Base-by-base conservation (phyloP, 2,329 filamentous ascomycete genomes). In the Talaromyces sp. region DNA sequence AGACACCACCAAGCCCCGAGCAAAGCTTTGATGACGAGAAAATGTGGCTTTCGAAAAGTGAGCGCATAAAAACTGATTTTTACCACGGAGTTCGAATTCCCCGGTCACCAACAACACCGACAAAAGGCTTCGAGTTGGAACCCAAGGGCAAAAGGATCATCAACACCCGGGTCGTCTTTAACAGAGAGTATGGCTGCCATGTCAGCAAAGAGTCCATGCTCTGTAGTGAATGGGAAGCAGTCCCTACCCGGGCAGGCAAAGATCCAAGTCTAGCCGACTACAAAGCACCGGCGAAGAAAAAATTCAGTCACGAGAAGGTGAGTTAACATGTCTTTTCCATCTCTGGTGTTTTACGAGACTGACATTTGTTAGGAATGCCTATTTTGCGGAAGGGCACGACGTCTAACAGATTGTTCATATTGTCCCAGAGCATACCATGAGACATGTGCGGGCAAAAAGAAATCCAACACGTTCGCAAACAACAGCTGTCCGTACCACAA, bases 401-500 rank as follows among this genome's bases (percentile, higher is more conserved):
- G 59, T 0, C 43, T 63, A 0, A 59, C 54, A 21, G 2, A 58
- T 3, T 69, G 65, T 59, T 68, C 50, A 2, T 71, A 75, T 4
- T 87, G 84, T 62, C 84, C 84, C 2, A 76, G 83, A 2, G 70
- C 76, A 0, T 86, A 83, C 61, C 84, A 87, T 63, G 69, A 68
- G 29, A 67, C 74, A 2, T 87, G 84, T 61, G 70, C 14, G 7
- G 51, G 7, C 24, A 1, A 69, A 75, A 3, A 64, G 67, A 1
- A n/a, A 3, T 3, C 21, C 6, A 54, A n/a, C 17, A 14, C 12
- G 2, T 29, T 61, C 2, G 68, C 74, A 0, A 76, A 74, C 52
- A 71, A 79, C 63, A 76, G 76, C 62, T 87, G 84, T 61, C 72
- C 82, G 0, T 82, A 85, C 51, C 84, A 87, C 64, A 70, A 77